These are phyloP conservation scores for Setomelanomma holmii DNA, from an alignment of 2,329 filamentous ascomycete species.

Conservation along the genomic window DNA sequence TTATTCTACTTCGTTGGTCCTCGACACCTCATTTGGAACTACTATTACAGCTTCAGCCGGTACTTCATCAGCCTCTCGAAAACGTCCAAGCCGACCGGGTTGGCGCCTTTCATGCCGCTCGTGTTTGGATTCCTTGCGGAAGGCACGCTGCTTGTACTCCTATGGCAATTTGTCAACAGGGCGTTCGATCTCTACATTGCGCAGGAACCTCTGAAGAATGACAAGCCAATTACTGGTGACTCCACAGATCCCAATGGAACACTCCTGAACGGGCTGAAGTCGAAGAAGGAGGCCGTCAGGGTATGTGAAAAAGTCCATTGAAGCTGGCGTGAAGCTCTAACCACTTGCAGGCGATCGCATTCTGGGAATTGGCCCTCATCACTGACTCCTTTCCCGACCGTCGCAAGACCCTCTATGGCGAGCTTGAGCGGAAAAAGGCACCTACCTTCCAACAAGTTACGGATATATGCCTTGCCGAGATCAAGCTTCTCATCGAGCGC, in stretches of 20 bases:
- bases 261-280: conserved; percentile 80
- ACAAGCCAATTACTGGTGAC: conserved; percentile 80
- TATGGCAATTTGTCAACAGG: conserved; percentile 80
- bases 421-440: conserved; percentile 82
- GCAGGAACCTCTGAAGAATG: conserved; percentile 82
- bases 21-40: conserved; percentile 47
- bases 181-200: conserved; percentile 83
- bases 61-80: conserved; percentile 78
- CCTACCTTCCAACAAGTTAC: conserved; percentile 84
- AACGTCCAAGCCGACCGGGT: conserved; percentile 64
- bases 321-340: conserved; percentile 11
- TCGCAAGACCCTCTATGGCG: conserved; percentile 81
- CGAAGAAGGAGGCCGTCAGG: conserved; percentile 79
- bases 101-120: conserved; percentile 63
- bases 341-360: conserved; percentile 71
- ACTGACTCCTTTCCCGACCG: conserved; percentile 76
- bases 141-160: conserved; percentile 69
- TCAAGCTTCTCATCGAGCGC: conserved; percentile 71
- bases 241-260: conserved; percentile 93
- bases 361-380: conserved; percentile 89
- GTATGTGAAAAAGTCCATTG: conserved; percentile 52
- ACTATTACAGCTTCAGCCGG: conserved; percentile 73
- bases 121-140: conserved; percentile 61
- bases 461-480: conserved; percentile 70
- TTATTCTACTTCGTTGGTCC: conserved; percentile 40